Evolutionary conservation across 202 grass and related monocot genomes (phyloP), one percentile per base, ranked within the genome.

Genomic region (Zoysia matrella): DNA sequence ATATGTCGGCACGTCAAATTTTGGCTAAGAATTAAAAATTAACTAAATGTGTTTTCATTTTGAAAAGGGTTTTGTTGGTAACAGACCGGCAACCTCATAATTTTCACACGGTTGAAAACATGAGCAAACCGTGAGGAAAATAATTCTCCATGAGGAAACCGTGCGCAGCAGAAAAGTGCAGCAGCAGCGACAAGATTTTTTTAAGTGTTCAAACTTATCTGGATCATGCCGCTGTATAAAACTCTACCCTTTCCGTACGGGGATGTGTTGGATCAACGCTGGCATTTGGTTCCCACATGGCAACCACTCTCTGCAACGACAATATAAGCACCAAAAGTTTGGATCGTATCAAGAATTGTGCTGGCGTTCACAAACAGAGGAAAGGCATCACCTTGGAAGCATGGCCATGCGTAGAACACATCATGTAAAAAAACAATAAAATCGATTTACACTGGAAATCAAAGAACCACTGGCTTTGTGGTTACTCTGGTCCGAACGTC

Each of bases 191-290:
- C n/a, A n/a, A 7, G 30, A 73, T 30, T 85, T 58, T 36, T 36
- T 36, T 36, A 14, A 85, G n/a, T 49, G 73, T 13, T 30, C 4
- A 11, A 71, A 48, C 58, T 72, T 49, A 13, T 54, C 30, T 36
- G 67, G 16, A 47, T n/a, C 53, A 78, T 85, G 69, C 6, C 0
- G 14, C 5, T 41, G 16, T 73, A 73, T 85, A 55, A 65, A 50
- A 3, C 4, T 8, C 16, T 16, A 13, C 72, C 5, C 5, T 72
- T 77, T 62, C 67, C 53, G 47, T 54, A 78, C 11, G 30, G 30
- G 30, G 30, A 36, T 36, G 30, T 36, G 30, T 36, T 36, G 30
- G 30, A 36, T 36, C 30, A 36, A 36, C 30, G 22, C 50, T 79
- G 69, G 75, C 68, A 65, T 2, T 61, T 72, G 11, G 50, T 9